These are phyloP conservation scores for Malus fusca DNA, from an alignment of 306 rosid genomes.

Conservation along the genomic window DNA sequence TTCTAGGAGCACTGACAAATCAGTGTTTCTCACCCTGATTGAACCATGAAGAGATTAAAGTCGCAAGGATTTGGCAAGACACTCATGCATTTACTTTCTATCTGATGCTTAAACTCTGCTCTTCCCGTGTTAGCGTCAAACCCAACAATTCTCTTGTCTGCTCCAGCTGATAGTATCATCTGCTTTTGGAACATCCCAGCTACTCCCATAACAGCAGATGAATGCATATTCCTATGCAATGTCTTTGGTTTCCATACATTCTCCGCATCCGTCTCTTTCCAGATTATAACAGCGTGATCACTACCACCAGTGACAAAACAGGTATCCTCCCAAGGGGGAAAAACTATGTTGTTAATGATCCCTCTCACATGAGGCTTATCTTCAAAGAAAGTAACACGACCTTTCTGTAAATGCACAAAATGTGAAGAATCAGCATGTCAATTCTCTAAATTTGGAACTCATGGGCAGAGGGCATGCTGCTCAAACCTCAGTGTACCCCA, in stretches of 20 bases:
- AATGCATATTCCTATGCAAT: conserved; percentile 70
- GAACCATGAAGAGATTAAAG: conserved; percentile 86
- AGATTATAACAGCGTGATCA: conserved; percentile 84
- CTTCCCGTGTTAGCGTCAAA: conserved; percentile 56
- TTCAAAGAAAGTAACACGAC: conserved; percentile 64
- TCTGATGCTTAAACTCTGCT: conserved; percentile 74
- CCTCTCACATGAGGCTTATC: conserved; percentile 92
- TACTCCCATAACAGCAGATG: conserved; percentile 98
- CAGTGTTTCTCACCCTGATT: conserved; percentile 52
- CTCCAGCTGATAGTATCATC: conserved; percentile 80
- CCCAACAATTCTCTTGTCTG: conserved; percentile 81
- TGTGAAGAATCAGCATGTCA: conserved; percentile 8
- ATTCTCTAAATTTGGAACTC: not conserved
- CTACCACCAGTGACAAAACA: conserved; percentile 85
- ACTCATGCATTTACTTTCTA: conserved; percentile 93
- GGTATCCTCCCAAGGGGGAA: conserved; percentile 75
- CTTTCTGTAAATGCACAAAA: conserved; percentile 46
- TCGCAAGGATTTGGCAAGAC: conserved; percentile 71
- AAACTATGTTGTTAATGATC: conserved; percentile 67
- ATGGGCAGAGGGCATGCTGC: not conserved
- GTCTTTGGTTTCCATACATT: conserved; percentile 75
- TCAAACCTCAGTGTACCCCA: not conserved
- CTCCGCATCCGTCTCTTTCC: conserved; percentile 65
- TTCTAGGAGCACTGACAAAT: not conserved
- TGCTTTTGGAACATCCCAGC: conserved; percentile 88